phyloP scores from a whole-genome alignment of 1,139 yeast genomes.

The Debaryomycetaceae sp. region DNA sequence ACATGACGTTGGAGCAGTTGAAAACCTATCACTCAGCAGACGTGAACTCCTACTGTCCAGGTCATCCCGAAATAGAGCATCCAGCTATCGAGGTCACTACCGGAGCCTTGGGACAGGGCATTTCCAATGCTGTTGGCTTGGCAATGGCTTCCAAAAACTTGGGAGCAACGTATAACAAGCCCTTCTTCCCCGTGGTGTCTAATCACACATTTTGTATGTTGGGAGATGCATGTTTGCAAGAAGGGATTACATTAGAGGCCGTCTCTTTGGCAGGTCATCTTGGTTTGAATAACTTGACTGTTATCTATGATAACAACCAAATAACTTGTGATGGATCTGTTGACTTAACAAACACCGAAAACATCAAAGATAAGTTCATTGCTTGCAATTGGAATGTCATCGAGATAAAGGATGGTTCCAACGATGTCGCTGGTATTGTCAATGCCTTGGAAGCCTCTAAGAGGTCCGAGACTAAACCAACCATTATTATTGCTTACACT shows the following conservation, averaged over 20 bases:
- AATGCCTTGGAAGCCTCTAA: constrained; percentile 21
- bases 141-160: constrained; percentile 33
- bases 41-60: constrained; percentile 22
- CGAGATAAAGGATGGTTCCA: constrained; percentile 20
- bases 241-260: constrained; percentile 34
- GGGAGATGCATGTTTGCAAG: constrained; percentile 40
- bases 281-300: constrained; percentile 26
- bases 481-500: constrained; percentile 27
- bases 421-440: constrained; percentile 19
- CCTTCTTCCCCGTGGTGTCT: constrained; percentile 21
- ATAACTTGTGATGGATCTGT: constrained; percentile 33
- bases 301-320: constrained; percentile 33
- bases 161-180: constrained; percentile 28
- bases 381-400: constrained; percentile 29
- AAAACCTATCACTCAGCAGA: constrained; percentile 21
- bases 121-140: constrained; percentile 34
- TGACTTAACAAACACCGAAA: constrained; percentile 26
- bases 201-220: constrained; percentile 26
- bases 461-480: constrained; percentile 21
- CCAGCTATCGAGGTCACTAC: constrained; percentile 37
- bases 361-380: constrained; percentile 23
- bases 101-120: constrained; percentile 39
- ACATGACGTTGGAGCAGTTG: constrained; percentile 21
- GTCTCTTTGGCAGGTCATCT: constrained; percentile 35
- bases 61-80: constrained; percentile 35